Evolutionary conservation across 371 early-diverging fungal species (phyloP).

Genomic region (Mucor ambiguus): DNA sequence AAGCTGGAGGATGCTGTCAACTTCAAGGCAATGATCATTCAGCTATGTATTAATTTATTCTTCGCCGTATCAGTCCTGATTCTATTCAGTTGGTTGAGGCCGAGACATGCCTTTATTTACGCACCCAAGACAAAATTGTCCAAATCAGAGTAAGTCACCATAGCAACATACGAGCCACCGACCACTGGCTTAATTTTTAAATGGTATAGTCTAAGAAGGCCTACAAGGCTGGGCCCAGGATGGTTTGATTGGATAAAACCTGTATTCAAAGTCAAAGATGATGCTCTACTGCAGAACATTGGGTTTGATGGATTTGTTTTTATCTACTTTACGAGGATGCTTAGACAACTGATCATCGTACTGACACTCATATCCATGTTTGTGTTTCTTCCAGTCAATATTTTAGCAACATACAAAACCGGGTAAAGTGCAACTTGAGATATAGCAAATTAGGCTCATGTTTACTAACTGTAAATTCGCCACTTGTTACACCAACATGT

Average conservation of each 20-base stretch:
- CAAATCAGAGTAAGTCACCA: conserved; percentile 38
- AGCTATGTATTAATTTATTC: conserved; percentile 49
- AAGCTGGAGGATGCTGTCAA: conserved; percentile 31
- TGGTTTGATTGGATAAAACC: conserved; percentile 71
- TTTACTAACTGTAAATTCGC: conserved; percentile 17
- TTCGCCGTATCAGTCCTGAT: conserved; percentile 44
- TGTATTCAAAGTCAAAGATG: conserved; percentile 62
- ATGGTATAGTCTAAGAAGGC: conserved; percentile 4
- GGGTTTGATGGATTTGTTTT: conserved; percentile 81
- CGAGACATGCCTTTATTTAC: conserved; percentile 47
- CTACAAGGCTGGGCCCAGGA: background rate
- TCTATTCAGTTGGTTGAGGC: conserved; percentile 43
- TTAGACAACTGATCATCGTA: conserved; percentile 54
- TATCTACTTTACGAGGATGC: conserved; percentile 68
- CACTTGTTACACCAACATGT: conserved; percentile 31
- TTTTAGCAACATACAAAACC: conserved; percentile 48
- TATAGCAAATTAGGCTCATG: background rate
- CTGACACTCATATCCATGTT: conserved; percentile 59
- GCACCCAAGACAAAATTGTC: conserved; percentile 41
- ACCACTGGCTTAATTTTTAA: background rate
- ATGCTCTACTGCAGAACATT: conserved; percentile 59
- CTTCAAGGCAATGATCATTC: conserved; percentile 42
- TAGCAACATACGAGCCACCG: background rate
- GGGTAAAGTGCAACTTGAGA: conserved; percentile 24
- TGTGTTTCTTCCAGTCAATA: conserved; percentile 64